Evolutionary conservation across 352 stramenopile species (phyloP).

Genomic region (Thalassiosira hispida): DNA sequence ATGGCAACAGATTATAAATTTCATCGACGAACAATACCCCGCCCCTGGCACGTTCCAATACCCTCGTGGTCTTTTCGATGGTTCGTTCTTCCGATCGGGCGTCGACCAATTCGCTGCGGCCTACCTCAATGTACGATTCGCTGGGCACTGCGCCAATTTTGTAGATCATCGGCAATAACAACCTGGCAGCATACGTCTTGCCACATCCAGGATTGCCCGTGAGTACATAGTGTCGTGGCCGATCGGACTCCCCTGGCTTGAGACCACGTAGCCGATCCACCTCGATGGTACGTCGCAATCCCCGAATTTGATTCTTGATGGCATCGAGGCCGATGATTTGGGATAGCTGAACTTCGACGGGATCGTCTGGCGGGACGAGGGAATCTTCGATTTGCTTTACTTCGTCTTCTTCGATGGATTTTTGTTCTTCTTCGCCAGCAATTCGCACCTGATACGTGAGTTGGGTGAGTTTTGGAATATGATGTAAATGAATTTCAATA

Average conservation of each 20-base stretch:
- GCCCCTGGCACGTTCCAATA: conserved; percentile 88
- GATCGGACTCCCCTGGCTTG: conserved; percentile 32
- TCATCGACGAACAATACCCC: conserved; percentile 93
- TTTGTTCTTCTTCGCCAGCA: conserved; percentile 70
- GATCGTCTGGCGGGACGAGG: conserved; percentile 77
- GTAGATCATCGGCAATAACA: conserved; percentile 88
- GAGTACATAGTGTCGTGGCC: conserved; percentile 86
- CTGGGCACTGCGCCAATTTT: conserved; percentile 88
- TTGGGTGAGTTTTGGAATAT: not conserved
- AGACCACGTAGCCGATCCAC: conserved; percentile 49
- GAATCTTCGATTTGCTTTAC: conserved; percentile 80
- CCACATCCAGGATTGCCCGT: conserved; percentile 88
- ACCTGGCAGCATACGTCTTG: conserved; percentile 89
- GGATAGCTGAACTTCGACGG: conserved; percentile 66
- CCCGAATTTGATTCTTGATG: conserved; percentile 84
- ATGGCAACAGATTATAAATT: conserved; percentile 90
- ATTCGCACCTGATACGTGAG: conserved; percentile 60
- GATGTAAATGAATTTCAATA: not conserved
- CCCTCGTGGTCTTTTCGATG: conserved; percentile 88
- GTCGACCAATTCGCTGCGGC: conserved; percentile 88
- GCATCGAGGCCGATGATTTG: conserved; percentile 78
- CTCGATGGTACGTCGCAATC: conserved; percentile 66
- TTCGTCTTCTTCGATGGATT: conserved; percentile 73
- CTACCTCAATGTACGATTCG: conserved; percentile 88
- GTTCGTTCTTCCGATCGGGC: conserved; percentile 89